Conservation (phyloP, 805 yeast genomes). For the Torulaspora quercuum region DNA sequence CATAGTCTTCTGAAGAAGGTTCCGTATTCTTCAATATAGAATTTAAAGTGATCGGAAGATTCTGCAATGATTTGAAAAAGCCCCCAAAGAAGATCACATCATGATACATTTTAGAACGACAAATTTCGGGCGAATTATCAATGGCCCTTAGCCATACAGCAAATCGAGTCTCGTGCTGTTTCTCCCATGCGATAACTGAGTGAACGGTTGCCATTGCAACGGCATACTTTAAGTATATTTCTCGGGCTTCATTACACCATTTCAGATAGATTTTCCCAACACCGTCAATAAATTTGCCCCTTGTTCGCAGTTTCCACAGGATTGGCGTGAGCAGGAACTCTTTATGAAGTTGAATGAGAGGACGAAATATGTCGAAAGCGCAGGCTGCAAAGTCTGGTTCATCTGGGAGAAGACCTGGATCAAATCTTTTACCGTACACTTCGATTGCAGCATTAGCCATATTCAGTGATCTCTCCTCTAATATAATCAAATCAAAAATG, state of each 20-base stretch:
- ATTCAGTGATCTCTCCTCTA: slow-evolving; percentile 66
- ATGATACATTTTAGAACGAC: slow-evolving; percentile 43
- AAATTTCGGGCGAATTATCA: slow-evolving; percentile 47
- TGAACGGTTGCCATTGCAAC: slow-evolving; percentile 57
- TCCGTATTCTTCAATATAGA: slow-evolving; percentile 54
- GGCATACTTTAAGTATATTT: slow-evolving; percentile 56
- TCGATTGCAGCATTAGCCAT: slow-evolving; percentile 63
- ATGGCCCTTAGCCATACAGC: slow-evolving; percentile 55
- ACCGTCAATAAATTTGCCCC: slow-evolving; percentile 63
- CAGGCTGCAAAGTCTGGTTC: slow-evolving; percentile 56
- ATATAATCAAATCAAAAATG: slow-evolving; percentile 67
- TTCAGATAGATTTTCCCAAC: slow-evolving; percentile 59
- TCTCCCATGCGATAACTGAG: slow-evolving; percentile 50
- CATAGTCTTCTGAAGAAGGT: slow-evolving; percentile 49
- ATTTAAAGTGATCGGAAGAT: slow-evolving; percentile 58
- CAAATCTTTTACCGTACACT: slow-evolving; percentile 47
- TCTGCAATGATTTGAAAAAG: slow-evolving; percentile 51
- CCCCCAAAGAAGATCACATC: slow-evolving; percentile 57
- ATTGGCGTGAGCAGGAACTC: slow-evolving; percentile 55
- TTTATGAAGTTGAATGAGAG: slow-evolving; percentile 54
- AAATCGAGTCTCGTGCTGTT: slow-evolving; percentile 43
- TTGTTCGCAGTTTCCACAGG: slow-evolving; percentile 50
- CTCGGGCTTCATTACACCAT: slow-evolving; percentile 60
- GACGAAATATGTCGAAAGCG: slow-evolving; percentile 55
- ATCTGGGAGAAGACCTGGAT: slow-evolving; percentile 45